Percentiles rank a stretch among this genome's conserved stretches.
Conservation (phyloP, 495 filamentous ascomycete genomes). For the Aspergillus asperescens region DNA sequence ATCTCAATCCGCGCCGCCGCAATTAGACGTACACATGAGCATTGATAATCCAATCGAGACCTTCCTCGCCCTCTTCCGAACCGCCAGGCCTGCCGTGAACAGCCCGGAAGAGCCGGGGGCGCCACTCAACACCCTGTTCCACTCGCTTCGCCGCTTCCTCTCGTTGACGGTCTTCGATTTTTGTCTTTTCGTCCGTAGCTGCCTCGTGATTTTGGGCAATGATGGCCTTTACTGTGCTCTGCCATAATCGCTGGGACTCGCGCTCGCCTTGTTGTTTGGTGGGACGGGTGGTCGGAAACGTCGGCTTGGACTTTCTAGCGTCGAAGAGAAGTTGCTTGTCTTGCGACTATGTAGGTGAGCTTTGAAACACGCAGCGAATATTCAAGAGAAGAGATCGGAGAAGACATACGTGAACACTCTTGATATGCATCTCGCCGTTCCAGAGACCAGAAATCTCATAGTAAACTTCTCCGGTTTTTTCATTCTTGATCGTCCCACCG, state of each 20-base stretch:
- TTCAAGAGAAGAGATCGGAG: not conserved
- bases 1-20: not conserved
- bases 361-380: constrained; percentile 2
- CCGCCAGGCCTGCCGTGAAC: constrained; percentile 69
- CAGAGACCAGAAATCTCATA: constrained; percentile 90
- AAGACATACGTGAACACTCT: constrained; percentile 64
- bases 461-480: constrained; percentile 73
- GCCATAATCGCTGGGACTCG: constrained; percentile 87
- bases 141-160: constrained; percentile 78
- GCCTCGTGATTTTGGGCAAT: constrained; percentile 77
- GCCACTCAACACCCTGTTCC: constrained; percentile 84
- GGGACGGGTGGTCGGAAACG: constrained; percentile 67
- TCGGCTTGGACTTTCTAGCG: constrained; percentile 68
- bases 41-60: constrained; percentile 92
- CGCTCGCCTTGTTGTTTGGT: constrained; percentile 83
- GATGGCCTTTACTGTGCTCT: constrained; percentile 70
- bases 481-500: constrained; percentile 86
- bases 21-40: constrained; percentile 65
- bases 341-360: constrained; percentile 55
- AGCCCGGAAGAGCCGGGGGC: constrained; percentile 72
- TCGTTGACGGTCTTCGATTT: constrained; percentile 87
- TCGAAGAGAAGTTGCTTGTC: constrained; percentile 89
- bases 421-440: constrained; percentile 91
- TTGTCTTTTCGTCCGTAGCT: constrained; percentile 92
- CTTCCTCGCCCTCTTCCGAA: constrained; percentile 75